Percentiles rank a stretch among this genome's conserved stretches.
Conservation (phyloP, 1,284 basidiomycete genomes). For the Cryptococcus maquisensis region DNA sequence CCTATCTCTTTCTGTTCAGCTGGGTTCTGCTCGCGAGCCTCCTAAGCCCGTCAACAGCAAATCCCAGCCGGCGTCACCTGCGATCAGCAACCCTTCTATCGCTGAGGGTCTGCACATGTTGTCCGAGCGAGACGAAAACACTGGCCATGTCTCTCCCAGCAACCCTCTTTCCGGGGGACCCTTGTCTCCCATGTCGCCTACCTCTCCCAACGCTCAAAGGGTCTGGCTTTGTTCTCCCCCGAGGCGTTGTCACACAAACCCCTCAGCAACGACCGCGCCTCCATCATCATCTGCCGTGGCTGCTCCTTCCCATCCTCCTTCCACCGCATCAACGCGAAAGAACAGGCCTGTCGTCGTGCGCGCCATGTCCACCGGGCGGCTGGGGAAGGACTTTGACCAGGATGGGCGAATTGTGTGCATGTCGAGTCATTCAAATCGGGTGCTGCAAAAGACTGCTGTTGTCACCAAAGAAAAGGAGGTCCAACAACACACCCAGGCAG, state of each 20-base stretch:
- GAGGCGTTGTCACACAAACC: background rate
- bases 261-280: background rate
- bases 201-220: background rate
- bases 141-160: background rate
- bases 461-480: background rate
- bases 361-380: slow-evolving; percentile 18
- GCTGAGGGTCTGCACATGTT: slow-evolving; percentile 4
- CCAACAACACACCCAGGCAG: no score
- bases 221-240: background rate
- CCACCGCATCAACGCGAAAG: background rate
- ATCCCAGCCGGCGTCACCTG: background rate
- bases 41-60: background rate
- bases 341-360: slow-evolving; percentile 13
- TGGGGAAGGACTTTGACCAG: slow-evolving; percentile 16
- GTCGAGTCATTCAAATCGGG: slow-evolving; percentile 17
- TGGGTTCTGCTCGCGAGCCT: background rate
- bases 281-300: background rate
- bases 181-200: background rate
- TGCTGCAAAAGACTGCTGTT: slow-evolving; percentile 1
- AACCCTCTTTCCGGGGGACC: background rate
- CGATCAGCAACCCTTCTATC: slow-evolving; percentile 5
- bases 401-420: slow-evolving; percentile 19
- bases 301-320: background rate
- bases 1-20: background rate
- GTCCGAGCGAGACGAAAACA: slow-evolving; percentile 5